A percentile compares a stretch with the other conserved stretches of the same genome.
Evolutionary conservation across 2,329 filamentous ascomycete species (phyloP).

Genomic region (Ophiobolus disseminans): DNA sequence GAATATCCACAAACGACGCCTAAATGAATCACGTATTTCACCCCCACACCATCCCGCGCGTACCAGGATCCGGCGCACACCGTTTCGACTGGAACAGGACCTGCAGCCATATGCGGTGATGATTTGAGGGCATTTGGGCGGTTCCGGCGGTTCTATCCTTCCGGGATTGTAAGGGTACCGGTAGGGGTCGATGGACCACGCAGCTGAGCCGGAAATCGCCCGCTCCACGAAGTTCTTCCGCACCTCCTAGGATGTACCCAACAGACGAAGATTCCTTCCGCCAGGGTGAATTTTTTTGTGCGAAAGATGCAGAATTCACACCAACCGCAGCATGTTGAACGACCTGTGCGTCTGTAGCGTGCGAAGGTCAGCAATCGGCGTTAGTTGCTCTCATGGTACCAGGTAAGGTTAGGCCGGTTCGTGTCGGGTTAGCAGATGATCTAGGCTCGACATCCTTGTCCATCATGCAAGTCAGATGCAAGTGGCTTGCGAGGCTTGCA

Average conservation of each 20-base stretch:
- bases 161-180: too few relatives aligned
- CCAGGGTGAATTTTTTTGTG: not conserved
- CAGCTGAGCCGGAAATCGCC: slow-evolving; percentile 9
- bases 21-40: slow-evolving; percentile 40
- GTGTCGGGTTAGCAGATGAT: slow-evolving; percentile 23
- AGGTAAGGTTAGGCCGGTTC: slow-evolving; percentile 20
- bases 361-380: slow-evolving; percentile 14
- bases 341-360: slow-evolving; percentile 20
- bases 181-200: too few relatives aligned
- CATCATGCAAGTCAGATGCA: slow-evolving; percentile 36
- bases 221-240: slow-evolving; percentile 19
- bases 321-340: slow-evolving; percentile 10
- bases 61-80: slow-evolving; percentile 22
- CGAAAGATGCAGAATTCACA: slow-evolving; percentile 4
- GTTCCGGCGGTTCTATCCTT: slow-evolving; percentile 20
- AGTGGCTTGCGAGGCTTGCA: slow-evolving; percentile 33
- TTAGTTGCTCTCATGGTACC: not conserved
- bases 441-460: slow-evolving; percentile 31
- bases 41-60: slow-evolving; percentile 34
- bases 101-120: slow-evolving; percentile 11
- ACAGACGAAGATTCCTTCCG: not conserved
- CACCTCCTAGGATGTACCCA: slow-evolving; percentile 6
- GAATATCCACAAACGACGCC: slow-evolving; percentile 26
- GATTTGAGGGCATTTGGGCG: slow-evolving; percentile 8
- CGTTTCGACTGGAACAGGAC: slow-evolving; percentile 13